Base-by-base conservation (phyloP, 768 basidiomycete species). In the Lactarius hengduanensis region DNA sequence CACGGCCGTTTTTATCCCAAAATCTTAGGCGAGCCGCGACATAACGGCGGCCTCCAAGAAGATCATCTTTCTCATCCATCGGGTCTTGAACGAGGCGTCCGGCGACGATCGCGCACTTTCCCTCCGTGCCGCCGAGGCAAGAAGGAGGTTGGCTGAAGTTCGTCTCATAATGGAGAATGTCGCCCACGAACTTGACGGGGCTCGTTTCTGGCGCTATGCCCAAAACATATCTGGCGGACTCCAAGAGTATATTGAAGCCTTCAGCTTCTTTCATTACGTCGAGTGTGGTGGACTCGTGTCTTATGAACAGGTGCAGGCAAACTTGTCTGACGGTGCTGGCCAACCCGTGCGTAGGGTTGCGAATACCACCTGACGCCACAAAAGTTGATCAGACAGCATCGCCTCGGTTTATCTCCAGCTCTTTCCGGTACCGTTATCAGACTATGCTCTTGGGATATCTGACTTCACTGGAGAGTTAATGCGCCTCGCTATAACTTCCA, bases 391-490 rank as follows among this genome's bases (percentile, higher is more conserved):
- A 57, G 53, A 38, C 36, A 57, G 32, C 47, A 59, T 55, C 47
- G 10, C 16, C n/a, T 13, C 60, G 16, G 61, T 26, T 16, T 66
- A 69, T 57, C 65, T 60, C 22, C 74, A 96, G 95, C 90, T 84
- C 69, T 90, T 95, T 71, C 84, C 87, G 4, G 74, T 96, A 38
- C 82, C 92, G 10, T 74, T 86, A 40, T 86, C 90, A 47, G 96
- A 98, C 74, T 98, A 97, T 73, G 80, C 98, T 16, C 84, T 98
- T 3, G 97, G 97, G 6, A 78, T 98, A 34, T 92, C 93, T 8
- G 97, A 99, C 77, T 82, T 99, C 26, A 97, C 94, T 0, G 97
- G 97, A 54, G 97, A 99, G 77, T 84, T 98, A 30, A 98, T 98
- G 97, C 85, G 96, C 40, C 90, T 89, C 69, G 94, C 94, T 13